Conservation (phyloP, 306 rosid genomes). For the Medicago truncatula region MtrunA17r5.0-ANR NC_053049.1:49408001-49408500, state of each 20-base stretch:
- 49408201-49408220: constrained; percentile 92
- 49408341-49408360: constrained; percentile 90
- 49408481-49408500: constrained; percentile 85
- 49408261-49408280: constrained; percentile 80
- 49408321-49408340: constrained; percentile 82
- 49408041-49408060: too few relatives aligned
- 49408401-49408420: constrained; percentile 89
- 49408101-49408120: too few relatives aligned
- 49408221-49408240: constrained; percentile 95
- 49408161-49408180: constrained; percentile 84
- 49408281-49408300: constrained; percentile 93
- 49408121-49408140: too few relatives aligned
- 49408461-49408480: constrained; percentile 73
- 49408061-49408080: too few relatives aligned
- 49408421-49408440: constrained; percentile 89
- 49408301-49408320: constrained; percentile 80
- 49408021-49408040: not conserved
- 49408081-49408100: too few relatives aligned
- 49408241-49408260: constrained; percentile 89
- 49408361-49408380: constrained; percentile 74
- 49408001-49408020: not conserved
- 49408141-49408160: constrained; percentile 14
- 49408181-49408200: constrained; percentile 72
- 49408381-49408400: constrained; percentile 73
- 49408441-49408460: constrained; percentile 84